These are phyloP conservation scores for Saturnispora silvae DNA, from an alignment of 805 yeast genomes.

Conservation along the genomic window DNA sequence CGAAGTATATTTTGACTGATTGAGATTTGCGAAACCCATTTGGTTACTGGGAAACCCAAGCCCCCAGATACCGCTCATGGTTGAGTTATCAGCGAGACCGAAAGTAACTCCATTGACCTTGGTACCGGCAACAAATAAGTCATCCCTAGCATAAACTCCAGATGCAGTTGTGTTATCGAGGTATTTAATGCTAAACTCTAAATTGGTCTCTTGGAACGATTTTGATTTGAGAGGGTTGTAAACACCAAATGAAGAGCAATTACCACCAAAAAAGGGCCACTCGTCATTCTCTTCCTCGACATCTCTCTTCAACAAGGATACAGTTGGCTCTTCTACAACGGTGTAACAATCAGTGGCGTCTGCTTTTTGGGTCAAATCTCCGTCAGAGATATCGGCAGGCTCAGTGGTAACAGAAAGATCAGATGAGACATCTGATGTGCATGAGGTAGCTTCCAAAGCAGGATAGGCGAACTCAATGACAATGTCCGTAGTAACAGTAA, in stretches of 20 bases:
- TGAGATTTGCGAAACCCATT: slow-evolving; percentile 29
- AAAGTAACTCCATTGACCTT: slow-evolving; percentile 41
- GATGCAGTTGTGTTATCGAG: slow-evolving; percentile 33
- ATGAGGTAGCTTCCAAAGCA: too few species aligned
- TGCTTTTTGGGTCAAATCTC: background rate
- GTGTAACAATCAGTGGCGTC: background rate
- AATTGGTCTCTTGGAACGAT: slow-evolving; percentile 21
- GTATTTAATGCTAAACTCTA: slow-evolving; percentile 28
- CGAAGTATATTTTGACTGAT: slow-evolving; percentile 35
- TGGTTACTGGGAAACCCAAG: slow-evolving; percentile 61
- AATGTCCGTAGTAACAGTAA: too few species aligned
- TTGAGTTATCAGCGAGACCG: slow-evolving; percentile 54
- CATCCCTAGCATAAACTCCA: slow-evolving; percentile 48
- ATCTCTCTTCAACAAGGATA: background rate
- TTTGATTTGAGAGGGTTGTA: slow-evolving; percentile 28
- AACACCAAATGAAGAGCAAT: slow-evolving; percentile 32
- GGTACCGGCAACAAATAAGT: slow-evolving; percentile 36
- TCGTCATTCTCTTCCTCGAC: background rate
- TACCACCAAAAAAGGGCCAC: slow-evolving; percentile 4
- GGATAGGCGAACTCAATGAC: too few species aligned
- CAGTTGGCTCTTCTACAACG: background rate
- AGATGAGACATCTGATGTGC: background rate
- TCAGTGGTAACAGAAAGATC: background rate
- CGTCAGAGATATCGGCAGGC: background rate
- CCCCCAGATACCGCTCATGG: slow-evolving; percentile 65